Base-by-base conservation (phyloP, 2,329 filamentous ascomycete genomes). In the Blastomyces parvus region DNA sequence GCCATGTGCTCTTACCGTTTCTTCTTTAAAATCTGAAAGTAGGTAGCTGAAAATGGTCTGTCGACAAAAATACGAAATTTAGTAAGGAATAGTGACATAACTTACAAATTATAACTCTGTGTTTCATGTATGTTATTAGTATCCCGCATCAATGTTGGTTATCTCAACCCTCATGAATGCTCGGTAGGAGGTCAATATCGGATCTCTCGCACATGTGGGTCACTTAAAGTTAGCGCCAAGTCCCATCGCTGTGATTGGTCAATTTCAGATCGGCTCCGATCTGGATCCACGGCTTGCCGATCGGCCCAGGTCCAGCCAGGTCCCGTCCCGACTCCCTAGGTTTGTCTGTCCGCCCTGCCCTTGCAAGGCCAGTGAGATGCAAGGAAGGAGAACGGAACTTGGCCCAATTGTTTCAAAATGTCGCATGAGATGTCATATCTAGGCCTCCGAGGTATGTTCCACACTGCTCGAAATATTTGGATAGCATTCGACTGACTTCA, bases 351-450 rank as follows among this genome's bases (percentile, higher is more conserved):
- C 46, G 14, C n/a, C n/a, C 44, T 4, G n/a, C 3, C 13, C 3
- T 50, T 50, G 11, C 22, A 50, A 50, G 13, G 9, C 11, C 48
- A 17, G 52, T 8, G 30, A 36, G 27, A 33, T 13, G 36, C 14
- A 33, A 55, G 22, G 30, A 9, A 55, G 6, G 27, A 13, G 27
- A 33, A 13, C 30, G 19, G 8, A n/a, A n/a, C 27, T 55, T 36
- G 27, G 2, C 50, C 22, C 19, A 22, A 36, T 33, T 55, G 30
- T 46, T 48, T 6, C 13, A 42, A 25, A 9, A 79, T 78, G 77
- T 73, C 74, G 25, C 71, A 78, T 67, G 70, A 78, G 71, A 75
- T 79, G 76, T 75, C 76, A 64, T 71, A 75, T 64, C 72, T 77
- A 67, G 77, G 76, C 68, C 69, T 69, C 64, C 67, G 74, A 69